These are phyloP conservation scores for Vaccinium corymbosum DNA, from an alignment of 148 eudicot genomes.

Conservation along the genomic window DNA sequence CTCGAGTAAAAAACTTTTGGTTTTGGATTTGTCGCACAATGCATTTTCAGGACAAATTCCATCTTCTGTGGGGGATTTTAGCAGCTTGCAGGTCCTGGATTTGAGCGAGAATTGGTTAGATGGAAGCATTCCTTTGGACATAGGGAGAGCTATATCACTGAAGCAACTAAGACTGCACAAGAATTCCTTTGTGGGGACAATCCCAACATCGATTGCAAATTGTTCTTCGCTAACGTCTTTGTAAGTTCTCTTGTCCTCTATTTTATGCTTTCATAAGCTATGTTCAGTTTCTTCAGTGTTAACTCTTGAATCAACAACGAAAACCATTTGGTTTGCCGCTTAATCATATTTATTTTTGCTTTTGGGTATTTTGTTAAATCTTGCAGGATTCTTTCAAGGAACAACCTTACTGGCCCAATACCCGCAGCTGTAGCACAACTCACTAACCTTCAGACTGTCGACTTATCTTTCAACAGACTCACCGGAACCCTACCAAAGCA, in stretches of 20 bases:
- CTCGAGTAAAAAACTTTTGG: slow-evolving; percentile 41
- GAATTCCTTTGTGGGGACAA: slow-evolving; percentile 49
- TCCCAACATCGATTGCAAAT: slow-evolving; percentile 59
- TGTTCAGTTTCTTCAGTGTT: neutral
- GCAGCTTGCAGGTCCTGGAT: slow-evolving; percentile 55
- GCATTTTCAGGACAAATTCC: slow-evolving; percentile 56
- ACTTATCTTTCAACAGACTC: slow-evolving; percentile 67
- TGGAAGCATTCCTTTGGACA: slow-evolving; percentile 61
- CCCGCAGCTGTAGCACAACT: slow-evolving; percentile 66
- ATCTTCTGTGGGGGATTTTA: slow-evolving; percentile 47
- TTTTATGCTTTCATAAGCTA: neutral
- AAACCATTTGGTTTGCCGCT: neutral
- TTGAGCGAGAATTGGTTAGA: slow-evolving; percentile 57
- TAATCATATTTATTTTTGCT: slow-evolving; percentile 3
- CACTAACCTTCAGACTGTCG: slow-evolving; percentile 45
- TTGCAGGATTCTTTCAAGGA: slow-evolving; percentile 65
- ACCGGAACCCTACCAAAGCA: slow-evolving; percentile 74
- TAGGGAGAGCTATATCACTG: slow-evolving; percentile 59
- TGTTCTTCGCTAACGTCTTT: slow-evolving; percentile 51
- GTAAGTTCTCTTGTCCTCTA: slow-evolving; percentile 48
- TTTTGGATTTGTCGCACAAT: slow-evolving; percentile 76
- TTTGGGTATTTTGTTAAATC: slow-evolving; percentile 13
- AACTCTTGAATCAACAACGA: neutral
- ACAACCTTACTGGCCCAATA: slow-evolving; percentile 55
- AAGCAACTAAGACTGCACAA: slow-evolving; percentile 53